Evolutionary conservation across 1,284 basidiomycete genomes (phyloP).

Genomic region (Moesziomyces antarcticus): DNA sequence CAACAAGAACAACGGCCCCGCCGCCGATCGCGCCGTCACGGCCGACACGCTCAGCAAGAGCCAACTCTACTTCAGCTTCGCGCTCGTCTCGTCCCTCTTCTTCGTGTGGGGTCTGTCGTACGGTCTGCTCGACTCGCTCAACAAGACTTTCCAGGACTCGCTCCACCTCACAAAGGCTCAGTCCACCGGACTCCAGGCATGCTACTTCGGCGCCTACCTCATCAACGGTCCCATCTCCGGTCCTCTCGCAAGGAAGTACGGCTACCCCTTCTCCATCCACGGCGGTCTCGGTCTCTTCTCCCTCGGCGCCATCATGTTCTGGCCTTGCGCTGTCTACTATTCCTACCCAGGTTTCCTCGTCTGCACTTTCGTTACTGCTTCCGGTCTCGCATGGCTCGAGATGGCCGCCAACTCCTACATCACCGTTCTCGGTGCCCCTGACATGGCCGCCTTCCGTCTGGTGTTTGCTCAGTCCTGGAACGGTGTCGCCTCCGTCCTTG

Average conservation of each 20-base stretch:
- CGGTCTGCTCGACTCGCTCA: conserved; percentile 84
- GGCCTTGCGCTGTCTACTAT: conserved; percentile 36
- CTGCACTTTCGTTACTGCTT: conserved; percentile 71
- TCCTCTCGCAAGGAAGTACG: conserved; percentile 57
- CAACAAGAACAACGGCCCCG: conserved; percentile 23
- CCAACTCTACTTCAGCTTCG: conserved; percentile 71
- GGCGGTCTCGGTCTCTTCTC: conserved; percentile 74
- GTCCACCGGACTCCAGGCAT: conserved; percentile 84
- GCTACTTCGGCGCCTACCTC: conserved; percentile 75
- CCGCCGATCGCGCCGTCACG: conserved; percentile 32
- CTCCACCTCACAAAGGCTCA: conserved; percentile 80
- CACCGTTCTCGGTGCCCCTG: conserved; percentile 74
- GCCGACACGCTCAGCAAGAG: conserved; percentile 25
- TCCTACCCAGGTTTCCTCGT: conserved; percentile 42
- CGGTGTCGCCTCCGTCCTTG: conserved; percentile 80
- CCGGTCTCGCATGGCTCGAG: conserved; percentile 73
- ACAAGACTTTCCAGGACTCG: conserved; percentile 80
- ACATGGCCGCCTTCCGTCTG: conserved; percentile 79
- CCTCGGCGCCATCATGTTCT: conserved; percentile 43
- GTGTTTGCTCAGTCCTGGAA: conserved; percentile 86
- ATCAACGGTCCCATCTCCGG: conserved; percentile 43
- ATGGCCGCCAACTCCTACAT: conserved; percentile 85
- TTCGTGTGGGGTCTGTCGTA: conserved; percentile 77
- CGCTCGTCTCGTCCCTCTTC: conserved; percentile 80
- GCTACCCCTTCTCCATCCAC: conserved; percentile 72